Percentiles rank a stretch among this genome's conserved stretches.
Conservation (phyloP, 441 rosid genomes). For the Mallotus repandus region DNA sequence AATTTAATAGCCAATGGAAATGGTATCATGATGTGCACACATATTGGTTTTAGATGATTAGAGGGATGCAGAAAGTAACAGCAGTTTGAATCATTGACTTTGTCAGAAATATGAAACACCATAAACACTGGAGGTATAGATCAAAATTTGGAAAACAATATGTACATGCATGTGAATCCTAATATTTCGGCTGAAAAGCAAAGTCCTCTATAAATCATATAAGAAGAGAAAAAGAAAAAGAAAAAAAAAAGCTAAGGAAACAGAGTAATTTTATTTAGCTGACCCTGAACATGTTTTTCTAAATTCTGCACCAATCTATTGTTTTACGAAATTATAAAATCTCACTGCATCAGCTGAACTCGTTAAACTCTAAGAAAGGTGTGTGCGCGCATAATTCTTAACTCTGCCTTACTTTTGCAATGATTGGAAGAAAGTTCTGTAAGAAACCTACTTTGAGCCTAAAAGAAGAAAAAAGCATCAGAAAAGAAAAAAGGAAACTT, state of each 20-base stretch:
- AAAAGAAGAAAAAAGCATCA: not conserved
- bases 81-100: not conserved
- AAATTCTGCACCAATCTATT: not conserved
- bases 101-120: not conserved
- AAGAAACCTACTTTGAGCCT: not conserved
- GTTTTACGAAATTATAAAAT: not conserved
- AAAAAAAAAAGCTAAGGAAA: not conserved
- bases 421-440: not conserved
- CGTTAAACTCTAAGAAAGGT: not conserved
- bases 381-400: too few species aligned
- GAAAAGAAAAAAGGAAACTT: not conserved
- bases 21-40: not conserved
- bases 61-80: not conserved
- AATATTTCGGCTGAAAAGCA: not conserved
- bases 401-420: too few species aligned
- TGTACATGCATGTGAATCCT: not conserved
- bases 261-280: not conserved
- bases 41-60: not conserved
- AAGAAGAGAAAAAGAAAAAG: not conserved
- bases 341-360: not conserved
- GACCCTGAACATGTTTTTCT: not conserved
- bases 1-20: not conserved
- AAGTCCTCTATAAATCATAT: not conserved
- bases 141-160: not conserved
- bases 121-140: not conserved